Base-by-base conservation (phyloP, 768 basidiomycete species). In the Kwoniella heveanensis region DNA sequence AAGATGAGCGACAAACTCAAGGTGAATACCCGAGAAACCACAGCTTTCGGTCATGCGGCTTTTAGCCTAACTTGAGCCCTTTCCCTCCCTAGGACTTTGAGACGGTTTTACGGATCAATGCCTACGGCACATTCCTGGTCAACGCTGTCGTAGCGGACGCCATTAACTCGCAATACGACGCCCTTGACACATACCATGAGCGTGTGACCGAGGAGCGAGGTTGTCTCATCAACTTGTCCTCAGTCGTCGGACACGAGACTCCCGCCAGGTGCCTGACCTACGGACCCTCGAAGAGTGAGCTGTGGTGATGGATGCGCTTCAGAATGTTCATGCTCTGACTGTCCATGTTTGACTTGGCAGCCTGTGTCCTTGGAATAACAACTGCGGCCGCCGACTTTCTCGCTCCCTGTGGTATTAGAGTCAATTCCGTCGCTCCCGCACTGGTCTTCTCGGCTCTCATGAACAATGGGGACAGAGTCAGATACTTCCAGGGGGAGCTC, bases 191-290 rank as follows among this genome's bases (percentile, higher is more conserved):
- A 9, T 53, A 12, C 51, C 51, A 53, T 21, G 51, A 53, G 30
- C 17, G 51, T 26, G 51, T 53, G 30, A 26, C 25, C 26, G 76
- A 77, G 56, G 76, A 77, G 58, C 60, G 76, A 4, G 76, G 76
- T 21, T 62, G 72, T 59, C 76, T 77, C 47, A 60, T 77, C 68
- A 77, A 77, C 66, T 68, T 75, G 37, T 74, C 76, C 17, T 67
- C 64, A 30, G 76, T 65, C 3, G 76, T 71, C 19, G 76, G 66
- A 2, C 52, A 70, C 46, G 30, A 24, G 15, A 57, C 54, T 25
- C 70, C 73, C 48, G 74, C 74, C 22, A 62, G 76, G n/a, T 64
- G 65, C 26, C 64, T 77, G 27, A 49, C 57, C 8, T 77, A 77
- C 50, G 76, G 74, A 10, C 76, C 76, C 5, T 70, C 72, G 9